Conservation (phyloP, 1,284 basidiomycete genomes). For the Tilletia setariae region DNA sequence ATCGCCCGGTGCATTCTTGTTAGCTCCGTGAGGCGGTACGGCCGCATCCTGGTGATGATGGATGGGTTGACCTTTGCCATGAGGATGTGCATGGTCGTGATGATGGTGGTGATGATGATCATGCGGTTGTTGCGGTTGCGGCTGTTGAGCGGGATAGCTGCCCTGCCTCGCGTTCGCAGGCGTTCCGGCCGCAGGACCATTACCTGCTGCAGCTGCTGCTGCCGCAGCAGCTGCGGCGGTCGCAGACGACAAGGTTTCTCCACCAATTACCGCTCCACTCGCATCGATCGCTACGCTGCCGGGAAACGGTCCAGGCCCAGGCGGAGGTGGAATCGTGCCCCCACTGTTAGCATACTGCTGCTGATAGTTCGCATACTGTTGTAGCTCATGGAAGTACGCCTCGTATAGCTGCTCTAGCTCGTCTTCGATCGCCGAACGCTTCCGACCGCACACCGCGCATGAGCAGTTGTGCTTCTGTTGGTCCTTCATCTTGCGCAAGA, state of each 20-base stretch:
- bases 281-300: slow-evolving; percentile 88
- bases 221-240: slow-evolving; percentile 16
- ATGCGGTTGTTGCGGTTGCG: slow-evolving; percentile 15
- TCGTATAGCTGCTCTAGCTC: slow-evolving; percentile 99
- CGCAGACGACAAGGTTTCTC: slow-evolving; percentile 57
- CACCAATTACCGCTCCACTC: slow-evolving; percentile 77
- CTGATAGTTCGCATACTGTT: slow-evolving; percentile 96
- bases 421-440: slow-evolving; percentile 95
- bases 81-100: slow-evolving; percentile 18
- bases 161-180: slow-evolving; percentile 24
- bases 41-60: too few species aligned
- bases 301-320: slow-evolving; percentile 94
- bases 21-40: too few species aligned
- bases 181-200: slow-evolving; percentile 25
- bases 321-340: slow-evolving; percentile 80
- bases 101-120: slow-evolving; percentile 22
- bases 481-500: slow-evolving; percentile 97
- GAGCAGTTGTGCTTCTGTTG: slow-evolving; percentile 93
- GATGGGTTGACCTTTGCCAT: slow-evolving; percentile 42
- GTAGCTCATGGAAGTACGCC: slow-evolving; percentile 99
- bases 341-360: slow-evolving; percentile 83
- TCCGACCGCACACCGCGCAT: slow-evolving; percentile 93
- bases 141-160: neutral
- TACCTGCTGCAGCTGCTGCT: slow-evolving; percentile 27
- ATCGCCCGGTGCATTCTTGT: neutral